These are phyloP conservation scores for Rhodotorula paludigena DNA, from an alignment of 768 basidiomycete genomes.

Conservation along the genomic window DNA sequence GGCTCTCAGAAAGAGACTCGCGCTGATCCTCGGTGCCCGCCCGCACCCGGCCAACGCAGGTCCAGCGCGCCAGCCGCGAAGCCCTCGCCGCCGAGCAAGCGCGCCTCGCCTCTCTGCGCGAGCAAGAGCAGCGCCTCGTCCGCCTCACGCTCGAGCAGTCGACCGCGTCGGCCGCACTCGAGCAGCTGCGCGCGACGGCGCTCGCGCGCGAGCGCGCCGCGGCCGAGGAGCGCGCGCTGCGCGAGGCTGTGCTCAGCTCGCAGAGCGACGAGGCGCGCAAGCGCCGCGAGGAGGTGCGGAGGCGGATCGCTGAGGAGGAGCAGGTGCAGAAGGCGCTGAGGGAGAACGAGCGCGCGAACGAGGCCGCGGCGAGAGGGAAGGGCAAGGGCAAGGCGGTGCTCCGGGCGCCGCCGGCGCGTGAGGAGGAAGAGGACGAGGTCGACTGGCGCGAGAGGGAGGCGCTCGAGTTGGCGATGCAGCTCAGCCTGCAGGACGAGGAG, in stretches of 20 bases:
- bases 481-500: constrained; percentile 10
- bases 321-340: constrained; percentile 4
- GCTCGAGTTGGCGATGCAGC: constrained; percentile 16
- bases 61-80: not conserved
- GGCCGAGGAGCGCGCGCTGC: constrained; percentile 10
- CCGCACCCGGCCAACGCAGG: not conserved
- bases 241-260: constrained; percentile 5
- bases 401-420: not conserved
- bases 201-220: not conserved
- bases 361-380: not conserved
- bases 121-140: constrained; percentile 3
- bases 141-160: constrained; percentile 3
- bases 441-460: constrained; percentile 8
- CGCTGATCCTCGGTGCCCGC: not conserved
- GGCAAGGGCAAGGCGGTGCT: not conserved
- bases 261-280: not conserved
- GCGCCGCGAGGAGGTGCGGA: not conserved
- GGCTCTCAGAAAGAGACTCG: too few relatives aligned
- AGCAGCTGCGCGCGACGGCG: not conserved
- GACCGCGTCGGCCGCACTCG: not conserved
- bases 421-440: not conserved
- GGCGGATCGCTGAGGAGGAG: constrained; percentile 12
- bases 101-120: not conserved
- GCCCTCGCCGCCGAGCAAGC: not conserved
- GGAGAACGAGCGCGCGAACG: not conserved